These are phyloP conservation scores for Ettlia oleoabundans DNA, from an alignment of 139 green algal genomes.

Conservation along the genomic window DNA sequence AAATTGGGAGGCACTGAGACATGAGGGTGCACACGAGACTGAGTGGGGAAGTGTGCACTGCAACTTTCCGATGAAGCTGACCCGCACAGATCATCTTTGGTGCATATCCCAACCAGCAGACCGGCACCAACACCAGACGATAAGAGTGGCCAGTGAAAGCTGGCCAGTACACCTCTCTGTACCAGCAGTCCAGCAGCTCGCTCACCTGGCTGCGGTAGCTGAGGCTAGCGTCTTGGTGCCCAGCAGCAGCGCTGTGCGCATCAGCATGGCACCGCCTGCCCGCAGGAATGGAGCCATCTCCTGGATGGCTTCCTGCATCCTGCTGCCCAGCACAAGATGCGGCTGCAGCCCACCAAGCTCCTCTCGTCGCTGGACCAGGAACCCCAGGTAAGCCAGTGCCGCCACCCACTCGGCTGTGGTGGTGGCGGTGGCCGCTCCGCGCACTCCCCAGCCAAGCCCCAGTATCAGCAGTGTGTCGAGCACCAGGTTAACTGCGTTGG, in stretches of 20 bases:
- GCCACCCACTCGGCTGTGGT: conserved; percentile 59
- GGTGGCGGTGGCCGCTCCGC: conserved; percentile 65
- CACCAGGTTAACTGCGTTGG: conserved; percentile 74
- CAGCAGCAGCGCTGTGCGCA: conserved; percentile 72
- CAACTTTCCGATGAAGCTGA: too few relatives aligned
- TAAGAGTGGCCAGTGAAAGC: too few relatives aligned
- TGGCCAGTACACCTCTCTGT: too few relatives aligned
- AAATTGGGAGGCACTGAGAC: too few relatives aligned
- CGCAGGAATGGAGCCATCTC: conserved; percentile 52
- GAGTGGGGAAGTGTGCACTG: too few relatives aligned
- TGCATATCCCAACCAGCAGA: too few relatives aligned
- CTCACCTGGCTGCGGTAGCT: conserved; percentile 60
- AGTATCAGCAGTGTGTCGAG: conserved; percentile 60
- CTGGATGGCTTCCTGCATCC: background rate
- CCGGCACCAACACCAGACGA: too few relatives aligned
- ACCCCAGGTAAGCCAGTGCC: conserved; percentile 54
- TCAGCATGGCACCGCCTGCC: conserved; percentile 66
- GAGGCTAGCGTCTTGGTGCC: conserved; percentile 76
- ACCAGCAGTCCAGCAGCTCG: background rate
- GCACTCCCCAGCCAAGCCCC: conserved; percentile 50
- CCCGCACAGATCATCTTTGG: too few relatives aligned
- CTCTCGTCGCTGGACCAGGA: conserved; percentile 47
- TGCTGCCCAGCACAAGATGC: background rate
- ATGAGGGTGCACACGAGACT: too few relatives aligned
- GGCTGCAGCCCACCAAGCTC: conserved; percentile 43